Evolutionary conservation across 1,284 basidiomycete species (phyloP).

Genomic region (Naganishia sp.): DNA sequence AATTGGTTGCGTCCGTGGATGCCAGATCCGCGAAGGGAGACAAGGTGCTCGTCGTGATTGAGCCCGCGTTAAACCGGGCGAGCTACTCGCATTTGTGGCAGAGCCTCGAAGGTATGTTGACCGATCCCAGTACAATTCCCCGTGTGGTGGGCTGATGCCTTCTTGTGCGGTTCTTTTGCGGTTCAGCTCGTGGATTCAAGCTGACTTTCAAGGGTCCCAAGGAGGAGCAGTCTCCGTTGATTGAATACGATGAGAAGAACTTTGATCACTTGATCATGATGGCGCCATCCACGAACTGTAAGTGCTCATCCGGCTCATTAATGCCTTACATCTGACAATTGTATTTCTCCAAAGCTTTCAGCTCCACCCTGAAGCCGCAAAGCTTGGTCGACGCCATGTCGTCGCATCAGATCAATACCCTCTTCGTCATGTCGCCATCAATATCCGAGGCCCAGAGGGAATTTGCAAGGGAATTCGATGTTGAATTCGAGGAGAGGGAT

Average conservation of each 20-base stretch:
- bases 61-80: conserved; percentile 64
- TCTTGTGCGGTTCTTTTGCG: too few species aligned
- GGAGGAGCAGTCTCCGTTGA: conserved; percentile 65
- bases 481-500: conserved; percentile 57
- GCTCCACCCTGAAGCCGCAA: conserved; percentile 79
- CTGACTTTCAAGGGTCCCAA: conserved; percentile 80
- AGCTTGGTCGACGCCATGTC: conserved; percentile 72
- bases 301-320: conserved; percentile 33
- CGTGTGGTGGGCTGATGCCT: not conserved
- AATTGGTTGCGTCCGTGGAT: conserved; percentile 30
- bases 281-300: conserved; percentile 78
- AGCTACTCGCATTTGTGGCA: conserved; percentile 80
- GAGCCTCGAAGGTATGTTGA: conserved; percentile 67
- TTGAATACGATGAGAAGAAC: conserved; percentile 68
- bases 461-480: conserved; percentile 59
- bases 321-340: not conserved
- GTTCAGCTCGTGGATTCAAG: conserved; percentile 70
- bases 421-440: conserved; percentile 73
- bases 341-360: conserved; percentile 59
- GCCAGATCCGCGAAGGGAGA: conserved; percentile 80
- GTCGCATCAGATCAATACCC: conserved; percentile 71
- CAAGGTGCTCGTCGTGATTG: conserved; percentile 79
- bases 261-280: conserved; percentile 84
- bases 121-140: not conserved
- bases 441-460: conserved; percentile 57